Evolutionary conservation across 2,329 filamentous ascomycete genomes (phyloP).

Genomic region (Fusarium sp.): DNA sequence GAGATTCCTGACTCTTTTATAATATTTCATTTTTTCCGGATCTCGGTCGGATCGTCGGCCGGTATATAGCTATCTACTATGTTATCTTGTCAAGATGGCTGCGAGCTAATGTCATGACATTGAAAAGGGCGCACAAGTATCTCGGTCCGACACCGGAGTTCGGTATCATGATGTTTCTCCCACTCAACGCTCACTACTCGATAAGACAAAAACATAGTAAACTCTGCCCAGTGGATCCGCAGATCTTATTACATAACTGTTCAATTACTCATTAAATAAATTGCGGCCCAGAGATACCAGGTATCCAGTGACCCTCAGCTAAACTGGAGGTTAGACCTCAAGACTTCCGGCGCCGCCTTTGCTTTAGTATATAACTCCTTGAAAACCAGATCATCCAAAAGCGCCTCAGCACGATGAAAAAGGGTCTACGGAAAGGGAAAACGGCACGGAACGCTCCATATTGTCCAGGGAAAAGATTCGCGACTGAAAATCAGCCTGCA

Average conservation of each 20-base stretch:
- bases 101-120: not conserved
- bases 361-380: not conserved
- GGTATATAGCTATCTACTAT: not conserved
- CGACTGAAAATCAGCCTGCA: fast-evolving
- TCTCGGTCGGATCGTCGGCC: not conserved
- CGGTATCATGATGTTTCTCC: not conserved
- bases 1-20: not conserved
- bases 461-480: not conserved
- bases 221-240: not conserved
- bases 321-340: not conserved
- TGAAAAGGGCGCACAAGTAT: not conserved
- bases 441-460: fast-evolving
- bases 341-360: too few relatives aligned
- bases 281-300: not conserved
- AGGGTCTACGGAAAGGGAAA: not conserved
- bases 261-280: not conserved
- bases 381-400: not conserved
- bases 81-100: not conserved
- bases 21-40: not conserved
- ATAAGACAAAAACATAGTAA: not conserved
- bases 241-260: not conserved
- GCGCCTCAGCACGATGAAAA: not conserved
- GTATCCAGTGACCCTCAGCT: not conserved
- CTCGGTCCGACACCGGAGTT: not conserved
- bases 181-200: fast-evolving